These are phyloP conservation scores for Yamadazyma insecticola DNA, from an alignment of 805 yeast genomes.

Conservation along the genomic window DNA sequence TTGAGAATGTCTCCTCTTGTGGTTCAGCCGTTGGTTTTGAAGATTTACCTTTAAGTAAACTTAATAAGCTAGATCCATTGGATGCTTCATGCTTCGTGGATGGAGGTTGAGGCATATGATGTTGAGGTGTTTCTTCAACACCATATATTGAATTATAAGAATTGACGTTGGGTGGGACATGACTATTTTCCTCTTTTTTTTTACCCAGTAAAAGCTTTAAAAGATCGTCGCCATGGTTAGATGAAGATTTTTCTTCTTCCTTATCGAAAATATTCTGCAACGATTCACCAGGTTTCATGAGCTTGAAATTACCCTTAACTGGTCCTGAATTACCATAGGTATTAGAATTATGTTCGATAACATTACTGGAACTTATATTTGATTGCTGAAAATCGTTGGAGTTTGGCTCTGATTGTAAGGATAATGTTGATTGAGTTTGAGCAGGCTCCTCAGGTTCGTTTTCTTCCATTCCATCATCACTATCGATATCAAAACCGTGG, in stretches of 20 bases:
- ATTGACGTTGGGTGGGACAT: not conserved
- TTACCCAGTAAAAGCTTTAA: conserved; percentile 9
- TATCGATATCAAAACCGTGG: conserved; percentile 24
- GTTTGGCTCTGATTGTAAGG: not conserved
- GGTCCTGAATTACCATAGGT: conserved; percentile 3
- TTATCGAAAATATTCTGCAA: conserved; percentile 8
- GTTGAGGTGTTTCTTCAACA: not conserved
- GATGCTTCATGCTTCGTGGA: conserved; percentile 1
- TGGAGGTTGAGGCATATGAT: conserved; percentile 1
- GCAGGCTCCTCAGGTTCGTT: not conserved
- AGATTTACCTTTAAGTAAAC: conserved; percentile 6
- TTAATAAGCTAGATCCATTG: conserved; percentile 12
- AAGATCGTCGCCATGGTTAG: conserved; percentile 13
- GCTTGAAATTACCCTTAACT: conserved; percentile 16
- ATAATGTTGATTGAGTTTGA: not conserved
- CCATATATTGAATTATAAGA: conserved; percentile 2
- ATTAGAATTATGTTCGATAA: not conserved
- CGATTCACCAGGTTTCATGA: conserved; percentile 27
- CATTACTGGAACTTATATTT: not conserved
- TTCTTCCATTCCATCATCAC: too few relatives aligned
- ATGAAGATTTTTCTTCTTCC: conserved; percentile 1
- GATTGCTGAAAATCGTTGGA: not conserved
- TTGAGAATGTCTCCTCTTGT: too few relatives aligned
- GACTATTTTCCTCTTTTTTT: not conserved
- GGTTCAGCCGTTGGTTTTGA: conserved; percentile 3